These are phyloP conservation scores for Metschnikowia lunata DNA, from an alignment of 805 yeast genomes.

Conservation along the genomic window DNA sequence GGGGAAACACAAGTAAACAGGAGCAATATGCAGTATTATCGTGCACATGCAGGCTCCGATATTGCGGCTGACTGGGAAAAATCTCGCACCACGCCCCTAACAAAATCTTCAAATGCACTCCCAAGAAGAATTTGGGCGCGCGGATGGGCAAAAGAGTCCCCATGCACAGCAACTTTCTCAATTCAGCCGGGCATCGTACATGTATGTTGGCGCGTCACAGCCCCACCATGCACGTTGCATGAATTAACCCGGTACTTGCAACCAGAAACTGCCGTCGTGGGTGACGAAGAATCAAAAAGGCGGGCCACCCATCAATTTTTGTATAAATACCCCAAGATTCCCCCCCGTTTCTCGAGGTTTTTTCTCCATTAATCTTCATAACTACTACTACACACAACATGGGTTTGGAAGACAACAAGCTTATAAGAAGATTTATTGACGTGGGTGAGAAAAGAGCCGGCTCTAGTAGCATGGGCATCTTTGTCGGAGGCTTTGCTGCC, in stretches of 20 bases:
- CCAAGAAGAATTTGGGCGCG: background rate
- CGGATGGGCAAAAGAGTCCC: background rate
- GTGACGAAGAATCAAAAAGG: too few relatives aligned
- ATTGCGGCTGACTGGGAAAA: background rate
- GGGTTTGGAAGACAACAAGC: conserved; percentile 37
- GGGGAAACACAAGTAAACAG: conserved; percentile 6
- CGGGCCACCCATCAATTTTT: too few relatives aligned
- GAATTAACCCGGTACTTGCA: background rate
- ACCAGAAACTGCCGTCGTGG: too few relatives aligned
- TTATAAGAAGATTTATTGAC: conserved; percentile 34
- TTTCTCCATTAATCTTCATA: background rate
- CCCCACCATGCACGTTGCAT: background rate
- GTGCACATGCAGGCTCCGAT: too few relatives aligned
- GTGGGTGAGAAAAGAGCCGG: conserved; percentile 47
- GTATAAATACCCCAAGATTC: conserved; percentile 2
- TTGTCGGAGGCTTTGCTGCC: conserved; percentile 39
- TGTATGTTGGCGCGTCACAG: background rate
- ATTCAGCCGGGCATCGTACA: background rate
- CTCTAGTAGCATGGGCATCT: conserved; percentile 37
- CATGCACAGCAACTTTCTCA: background rate
- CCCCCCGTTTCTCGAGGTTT: background rate
- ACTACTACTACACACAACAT: conserved; percentile 13
- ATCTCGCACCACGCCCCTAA: background rate
- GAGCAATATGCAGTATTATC: background rate
- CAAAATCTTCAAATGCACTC: too few relatives aligned